Conservation (phyloP, 345 rosid genomes). For the Bretschneidera sinensis region DNA sequence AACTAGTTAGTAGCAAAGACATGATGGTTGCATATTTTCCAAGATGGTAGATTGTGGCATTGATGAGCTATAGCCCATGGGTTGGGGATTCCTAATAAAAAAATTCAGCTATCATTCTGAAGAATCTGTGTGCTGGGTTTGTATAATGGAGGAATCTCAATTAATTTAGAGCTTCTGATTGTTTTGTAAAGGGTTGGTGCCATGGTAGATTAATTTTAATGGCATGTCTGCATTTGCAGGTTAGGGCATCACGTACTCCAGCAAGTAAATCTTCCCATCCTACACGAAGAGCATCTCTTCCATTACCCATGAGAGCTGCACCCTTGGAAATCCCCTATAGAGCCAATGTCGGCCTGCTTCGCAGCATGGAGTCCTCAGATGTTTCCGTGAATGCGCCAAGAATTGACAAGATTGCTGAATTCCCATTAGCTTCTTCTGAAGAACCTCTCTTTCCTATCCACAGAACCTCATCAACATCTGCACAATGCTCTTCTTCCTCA, state of each 20-base stretch:
- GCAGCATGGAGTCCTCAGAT: conserved; percentile 49
- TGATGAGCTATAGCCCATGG: not conserved
- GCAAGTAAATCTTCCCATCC: conserved; percentile 29
- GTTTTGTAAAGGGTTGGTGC: not conserved
- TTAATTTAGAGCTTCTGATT: not conserved
- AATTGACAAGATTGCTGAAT: conserved; percentile 85
- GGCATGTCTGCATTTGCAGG: conserved; percentile 30
- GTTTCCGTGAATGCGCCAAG: conserved; percentile 89
- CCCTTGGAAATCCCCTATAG: conserved; percentile 30
- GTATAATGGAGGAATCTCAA: not conserved
- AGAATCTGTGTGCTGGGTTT: not conserved
- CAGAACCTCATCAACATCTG: conserved; percentile 35
- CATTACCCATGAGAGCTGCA: conserved; percentile 31
- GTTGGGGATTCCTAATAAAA: not conserved
- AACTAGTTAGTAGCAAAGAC: no score
- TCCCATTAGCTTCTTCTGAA: conserved; percentile 51
- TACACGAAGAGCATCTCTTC: conserved; percentile 69
- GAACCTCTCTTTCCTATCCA: conserved; percentile 37
- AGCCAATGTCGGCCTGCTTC: conserved; percentile 28
- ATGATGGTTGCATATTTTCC: no score
- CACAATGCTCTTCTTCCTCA: conserved; percentile 41
- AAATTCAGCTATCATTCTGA: not conserved
- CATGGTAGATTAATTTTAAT: not conserved
- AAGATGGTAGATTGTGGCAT: not conserved
- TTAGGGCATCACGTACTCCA: conserved; percentile 33